Conservation (phyloP, 129 eudicot genomes). For the Pittosporum tobira region DNA sequence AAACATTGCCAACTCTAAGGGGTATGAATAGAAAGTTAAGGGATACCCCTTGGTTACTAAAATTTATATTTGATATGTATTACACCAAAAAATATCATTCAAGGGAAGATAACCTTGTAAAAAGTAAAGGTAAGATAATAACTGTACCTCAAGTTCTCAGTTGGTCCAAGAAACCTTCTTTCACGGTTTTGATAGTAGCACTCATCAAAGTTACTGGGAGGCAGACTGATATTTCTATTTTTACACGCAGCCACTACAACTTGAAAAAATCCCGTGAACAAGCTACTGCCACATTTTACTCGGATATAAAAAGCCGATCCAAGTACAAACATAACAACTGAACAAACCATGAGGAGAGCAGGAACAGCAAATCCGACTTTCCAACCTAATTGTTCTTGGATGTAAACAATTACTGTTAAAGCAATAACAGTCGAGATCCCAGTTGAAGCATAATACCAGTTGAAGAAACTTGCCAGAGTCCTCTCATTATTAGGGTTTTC, state of each 20-base stretch:
- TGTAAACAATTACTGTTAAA: constrained; percentile 40
- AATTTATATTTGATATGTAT: not conserved
- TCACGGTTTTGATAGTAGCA: constrained; percentile 24
- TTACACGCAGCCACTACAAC: constrained; percentile 32
- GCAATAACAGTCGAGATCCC: constrained; percentile 21
- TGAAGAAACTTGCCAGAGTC: constrained; percentile 41
- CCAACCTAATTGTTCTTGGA: constrained; percentile 49
- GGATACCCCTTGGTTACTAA: no score
- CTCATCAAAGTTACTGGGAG: constrained; percentile 4
- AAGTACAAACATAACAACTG: constrained; percentile 28
- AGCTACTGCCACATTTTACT: constrained; percentile 24
- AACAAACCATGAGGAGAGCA: constrained; percentile 31
- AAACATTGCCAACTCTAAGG: no score
- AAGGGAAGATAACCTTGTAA: no score
- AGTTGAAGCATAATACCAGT: constrained; percentile 45
- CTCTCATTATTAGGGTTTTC: constrained; percentile 27
- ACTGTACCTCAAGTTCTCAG: constrained; percentile 26
- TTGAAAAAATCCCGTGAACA: constrained; percentile 29
- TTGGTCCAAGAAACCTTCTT: constrained; percentile 20
- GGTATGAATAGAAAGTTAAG: no score
- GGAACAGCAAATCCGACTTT: constrained; percentile 48
- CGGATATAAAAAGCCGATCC: constrained; percentile 37
- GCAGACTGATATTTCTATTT: constrained; percentile 26
- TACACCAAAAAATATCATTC: not conserved
- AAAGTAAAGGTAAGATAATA: not conserved